phyloP scores from a whole-genome alignment of 176 grass and related monocot species.

The Triticum urartu region DNA sequence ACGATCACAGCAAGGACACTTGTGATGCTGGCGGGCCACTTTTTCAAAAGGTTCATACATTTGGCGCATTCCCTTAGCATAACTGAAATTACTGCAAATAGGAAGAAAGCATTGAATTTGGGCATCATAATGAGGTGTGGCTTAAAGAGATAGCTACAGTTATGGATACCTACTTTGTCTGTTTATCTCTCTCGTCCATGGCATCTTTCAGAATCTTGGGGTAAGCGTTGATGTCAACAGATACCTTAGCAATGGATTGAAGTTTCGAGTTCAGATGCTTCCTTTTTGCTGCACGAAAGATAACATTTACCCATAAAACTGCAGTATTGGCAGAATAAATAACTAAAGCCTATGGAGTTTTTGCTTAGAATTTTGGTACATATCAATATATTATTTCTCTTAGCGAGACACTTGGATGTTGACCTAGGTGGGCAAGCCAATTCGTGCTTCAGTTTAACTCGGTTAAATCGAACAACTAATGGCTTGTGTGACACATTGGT shows the following conservation, averaged over 20 bases:
- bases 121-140: background rate
- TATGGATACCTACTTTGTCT: conserved; percentile 58
- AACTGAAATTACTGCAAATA: conserved; percentile 59
- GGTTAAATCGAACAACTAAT: background rate
- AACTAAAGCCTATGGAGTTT: background rate
- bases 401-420: background rate
- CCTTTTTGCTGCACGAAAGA: conserved; percentile 63
- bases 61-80: conserved; percentile 71
- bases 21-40: conserved; percentile 73
- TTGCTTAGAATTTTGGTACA: background rate
- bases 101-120: conserved; percentile 22
- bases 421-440: background rate
- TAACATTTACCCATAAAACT: conserved; percentile 15
- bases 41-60: conserved; percentile 89
- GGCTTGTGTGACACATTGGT: background rate
- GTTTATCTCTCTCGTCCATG: conserved; percentile 82
- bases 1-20: conserved; percentile 87
- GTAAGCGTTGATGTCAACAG: conserved; percentile 57
- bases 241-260: conserved; percentile 46
- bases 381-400: conserved; percentile 10
- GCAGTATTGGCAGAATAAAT: conserved; percentile 16
- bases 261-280: conserved; percentile 66
- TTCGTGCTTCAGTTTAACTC: background rate
- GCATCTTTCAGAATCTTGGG: conserved; percentile 73
- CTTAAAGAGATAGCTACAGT: conserved; percentile 24